Base-by-base conservation (phyloP, 1,139 yeast species). In the Pichia sorboxylosa region DNA sequence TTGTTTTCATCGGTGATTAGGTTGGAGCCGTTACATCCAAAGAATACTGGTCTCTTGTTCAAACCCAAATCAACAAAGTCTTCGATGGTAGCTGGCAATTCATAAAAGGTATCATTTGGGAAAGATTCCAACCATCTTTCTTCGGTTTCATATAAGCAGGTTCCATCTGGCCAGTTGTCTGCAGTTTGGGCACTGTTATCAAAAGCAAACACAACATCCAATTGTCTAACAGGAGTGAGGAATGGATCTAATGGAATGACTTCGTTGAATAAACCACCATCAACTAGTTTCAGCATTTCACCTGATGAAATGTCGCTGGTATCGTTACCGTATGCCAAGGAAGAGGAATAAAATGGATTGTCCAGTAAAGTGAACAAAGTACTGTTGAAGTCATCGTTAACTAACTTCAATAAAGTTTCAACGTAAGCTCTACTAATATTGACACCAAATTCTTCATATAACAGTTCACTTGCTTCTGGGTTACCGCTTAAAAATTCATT, bases 251-350 rank as follows among this genome's bases (percentile, higher is more conserved):
- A 56, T 3, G 84, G 84, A 9, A 77, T 61, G 39, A 69, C 69
- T 47, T 77, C 83, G 2, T 62, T 64, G 49, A 72, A 79, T 49
- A 69, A 74, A 18, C 84, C 83, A 6, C 84, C 84, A 52, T 77
- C 85, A 5, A 70, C 78, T 45, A 77, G 53, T 36, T 45, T 39
- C 16, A 51, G 40, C 6, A 33, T 23, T 9, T 42, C 42, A 15
- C 29, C 34, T 17, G 57, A 50, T 18, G 61, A 58, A 42, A 72
- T 63, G 18, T 31, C 38, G 10, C 14, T 11, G n/a, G 39, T 28
- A 13, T 53, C 57, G 5, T 44, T 39, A 9, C 13, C 9, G 26
- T 57, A 66, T 35, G 65, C 64, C 38, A 54, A 63, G 19, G 59
- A 47, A 22, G 39, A 58, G 13, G 59, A 61, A 39, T 54, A 65